A percentile compares a stretch with the other conserved stretches of the same genome.
Evolutionary conservation across 2,329 filamentous ascomycete genomes (phyloP).

Genomic region (Verticillium alfalfae): DNA sequence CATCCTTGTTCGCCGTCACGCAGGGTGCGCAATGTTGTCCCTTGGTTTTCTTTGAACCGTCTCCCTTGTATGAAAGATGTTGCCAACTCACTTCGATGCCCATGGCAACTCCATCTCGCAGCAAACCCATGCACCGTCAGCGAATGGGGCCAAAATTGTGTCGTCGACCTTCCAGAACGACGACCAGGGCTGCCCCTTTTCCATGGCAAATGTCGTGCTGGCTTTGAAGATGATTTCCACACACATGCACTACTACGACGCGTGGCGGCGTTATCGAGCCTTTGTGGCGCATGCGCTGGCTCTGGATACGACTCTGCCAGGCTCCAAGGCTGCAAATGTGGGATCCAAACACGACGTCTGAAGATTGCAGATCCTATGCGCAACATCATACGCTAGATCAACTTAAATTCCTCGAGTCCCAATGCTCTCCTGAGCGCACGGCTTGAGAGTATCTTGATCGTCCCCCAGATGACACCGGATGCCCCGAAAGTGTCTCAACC

Average conservation of each 20-base stretch:
- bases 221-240: not conserved
- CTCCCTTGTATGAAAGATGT: too few relatives aligned
- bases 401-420: not conserved
- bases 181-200: not conserved
- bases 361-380: not conserved
- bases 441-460: slow-evolving; percentile 2
- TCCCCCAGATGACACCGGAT: slow-evolving; percentile 1
- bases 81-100: too few relatives aligned
- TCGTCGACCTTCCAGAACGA: not conserved
- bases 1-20: too few relatives aligned
- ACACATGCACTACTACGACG: not conserved
- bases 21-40: too few relatives aligned
- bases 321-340: not conserved
- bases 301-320: not conserved
- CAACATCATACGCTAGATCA: not conserved
- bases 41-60: too few relatives aligned
- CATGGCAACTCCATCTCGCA: too few relatives aligned
- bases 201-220: not conserved
- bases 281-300: not conserved
- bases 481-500: slow-evolving; percentile 1
- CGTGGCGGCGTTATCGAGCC: not conserved
- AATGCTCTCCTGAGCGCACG: slow-evolving; percentile 5
- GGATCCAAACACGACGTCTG: not conserved
- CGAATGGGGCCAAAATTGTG: too few relatives aligned
- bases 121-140: too few relatives aligned